Conservation (phyloP, 768 basidiomycete genomes). For the Boletus barrowsii region DNA sequence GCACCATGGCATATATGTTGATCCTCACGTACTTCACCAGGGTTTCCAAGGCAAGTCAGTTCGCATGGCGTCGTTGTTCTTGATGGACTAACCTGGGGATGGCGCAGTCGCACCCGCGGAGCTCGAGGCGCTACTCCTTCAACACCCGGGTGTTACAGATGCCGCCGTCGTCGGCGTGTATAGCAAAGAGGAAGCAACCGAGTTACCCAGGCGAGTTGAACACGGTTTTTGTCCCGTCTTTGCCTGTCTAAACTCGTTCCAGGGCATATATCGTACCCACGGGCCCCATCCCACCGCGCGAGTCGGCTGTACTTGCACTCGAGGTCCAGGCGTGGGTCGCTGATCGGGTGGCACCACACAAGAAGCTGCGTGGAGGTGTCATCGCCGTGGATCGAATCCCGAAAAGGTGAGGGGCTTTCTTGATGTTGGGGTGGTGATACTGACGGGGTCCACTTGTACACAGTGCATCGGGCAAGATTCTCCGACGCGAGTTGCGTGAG, state of each 20-base stretch:
- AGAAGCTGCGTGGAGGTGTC: conserved; percentile 73
- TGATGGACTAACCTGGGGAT: neutral
- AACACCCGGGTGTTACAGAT: conserved; percentile 75
- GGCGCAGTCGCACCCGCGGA: conserved; percentile 79
- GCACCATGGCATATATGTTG: neutral
- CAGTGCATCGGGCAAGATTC: conserved; percentile 85
- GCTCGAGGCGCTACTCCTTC: conserved; percentile 71
- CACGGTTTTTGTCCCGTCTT: neutral
- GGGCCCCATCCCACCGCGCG: conserved; percentile 18
- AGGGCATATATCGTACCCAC: conserved; percentile 58
- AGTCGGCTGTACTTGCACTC: conserved; percentile 35
- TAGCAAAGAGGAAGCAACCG: conserved; percentile 66
- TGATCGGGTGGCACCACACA: conserved; percentile 69
- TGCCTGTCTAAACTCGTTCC: neutral
- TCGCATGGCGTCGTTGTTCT: neutral
- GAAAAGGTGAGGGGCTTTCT: conserved; percentile 22
- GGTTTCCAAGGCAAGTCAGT: conserved; percentile 66
- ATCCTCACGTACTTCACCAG: conserved; percentile 25
- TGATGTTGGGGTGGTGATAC: neutral
- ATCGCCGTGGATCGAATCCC: conserved; percentile 49
- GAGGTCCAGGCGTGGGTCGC: conserved; percentile 66
- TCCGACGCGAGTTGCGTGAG: conserved; percentile 73
- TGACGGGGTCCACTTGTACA: neutral
- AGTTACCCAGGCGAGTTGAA: conserved; percentile 61
- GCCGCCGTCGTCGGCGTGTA: conserved; percentile 78